Percentiles rank a stretch among this genome's conserved stretches.
Conservation (phyloP, 1,284 basidiomycete species). For the Sporisorium sorghi region DNA sequence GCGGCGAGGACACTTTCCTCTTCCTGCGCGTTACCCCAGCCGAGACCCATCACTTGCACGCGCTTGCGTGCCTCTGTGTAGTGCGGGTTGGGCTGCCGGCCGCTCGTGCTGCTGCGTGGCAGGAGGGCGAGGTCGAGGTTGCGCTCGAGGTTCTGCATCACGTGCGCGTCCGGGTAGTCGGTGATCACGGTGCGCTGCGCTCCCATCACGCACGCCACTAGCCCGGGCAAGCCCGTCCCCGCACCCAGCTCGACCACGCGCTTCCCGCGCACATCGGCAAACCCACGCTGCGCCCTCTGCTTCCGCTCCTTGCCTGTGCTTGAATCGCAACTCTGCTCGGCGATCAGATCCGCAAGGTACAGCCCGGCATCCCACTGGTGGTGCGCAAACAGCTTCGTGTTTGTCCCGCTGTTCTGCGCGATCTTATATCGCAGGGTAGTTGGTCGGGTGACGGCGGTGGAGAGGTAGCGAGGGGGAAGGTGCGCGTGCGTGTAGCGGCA, state of each 20-base stretch:
- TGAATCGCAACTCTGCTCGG: constrained; percentile 22
- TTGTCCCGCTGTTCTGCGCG: constrained; percentile 47
- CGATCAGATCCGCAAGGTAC: constrained; percentile 56
- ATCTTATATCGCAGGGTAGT: constrained; percentile 50
- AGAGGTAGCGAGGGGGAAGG: constrained; percentile 37
- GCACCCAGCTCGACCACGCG: constrained; percentile 60
- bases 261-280: constrained; percentile 48
- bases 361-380: constrained; percentile 67
- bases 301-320: constrained; percentile 9
- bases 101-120: background rate
- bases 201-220: constrained; percentile 52
- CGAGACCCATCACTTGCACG: constrained; percentile 34
- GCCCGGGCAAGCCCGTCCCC: constrained; percentile 58
- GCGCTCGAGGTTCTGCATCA: constrained; percentile 37
- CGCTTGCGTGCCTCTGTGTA: constrained; percentile 17
- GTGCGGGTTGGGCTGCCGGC: constrained; percentile 4
- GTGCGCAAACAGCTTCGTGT: constrained; percentile 64
- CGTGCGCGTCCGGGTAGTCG: constrained; percentile 48
- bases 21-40: constrained; percentile 39
- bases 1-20: constrained; percentile 16
- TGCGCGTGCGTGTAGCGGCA: constrained; percentile 45
- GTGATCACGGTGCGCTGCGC: constrained; percentile 46
- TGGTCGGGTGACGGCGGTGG: background rate
- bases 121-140: constrained; percentile 36
- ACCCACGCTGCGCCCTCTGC: background rate